These are phyloP conservation scores for Penicillium sclerotigenum DNA, from an alignment of 2,329 filamentous ascomycete species.

Conservation along the genomic window DNA sequence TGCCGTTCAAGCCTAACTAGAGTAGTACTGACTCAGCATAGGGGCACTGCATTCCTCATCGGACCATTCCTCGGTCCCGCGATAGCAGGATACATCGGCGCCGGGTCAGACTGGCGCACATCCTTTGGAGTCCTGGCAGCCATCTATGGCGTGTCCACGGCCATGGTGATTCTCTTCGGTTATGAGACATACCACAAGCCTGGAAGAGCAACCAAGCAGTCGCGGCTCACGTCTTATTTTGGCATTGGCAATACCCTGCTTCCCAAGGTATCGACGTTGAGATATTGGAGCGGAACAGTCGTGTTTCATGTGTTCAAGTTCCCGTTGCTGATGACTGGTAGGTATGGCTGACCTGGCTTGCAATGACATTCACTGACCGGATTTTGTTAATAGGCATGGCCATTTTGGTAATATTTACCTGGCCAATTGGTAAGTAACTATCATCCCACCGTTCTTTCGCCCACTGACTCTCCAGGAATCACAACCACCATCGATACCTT, in stretches of 20 bases:
- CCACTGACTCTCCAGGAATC: slow-evolving; percentile 24
- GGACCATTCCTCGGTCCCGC: slow-evolving; percentile 40
- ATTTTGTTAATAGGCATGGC: slow-evolving; percentile 20
- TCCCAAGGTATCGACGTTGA: slow-evolving; percentile 25
- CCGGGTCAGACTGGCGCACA: slow-evolving; percentile 31
- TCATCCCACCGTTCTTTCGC: neutral
- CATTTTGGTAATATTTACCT: slow-evolving; percentile 38
- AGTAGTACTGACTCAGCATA: slow-evolving; percentile 4
- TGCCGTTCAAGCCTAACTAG: neutral
- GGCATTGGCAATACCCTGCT: slow-evolving; percentile 32
- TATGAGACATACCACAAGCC: slow-evolving; percentile 34
- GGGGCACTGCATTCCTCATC: slow-evolving; percentile 39
- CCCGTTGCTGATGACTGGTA: slow-evolving; percentile 30
- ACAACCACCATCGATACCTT: slow-evolving; percentile 37
- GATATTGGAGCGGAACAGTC: slow-evolving; percentile 24
- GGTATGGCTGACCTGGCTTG: neutral
- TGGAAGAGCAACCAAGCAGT: slow-evolving; percentile 6
- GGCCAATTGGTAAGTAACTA: slow-evolving; percentile 34
- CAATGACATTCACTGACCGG: neutral
- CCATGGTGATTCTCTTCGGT: slow-evolving; percentile 34
- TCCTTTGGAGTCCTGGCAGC: slow-evolving; percentile 37
- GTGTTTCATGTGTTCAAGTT: slow-evolving; percentile 31
- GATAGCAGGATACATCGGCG: slow-evolving; percentile 38
- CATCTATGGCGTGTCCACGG: slow-evolving; percentile 36
- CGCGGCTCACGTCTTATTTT: slow-evolving; percentile 28